Base-by-base conservation (phyloP, 257 asterid genomes). In the Fraxinus pennsylvanica region DNA sequence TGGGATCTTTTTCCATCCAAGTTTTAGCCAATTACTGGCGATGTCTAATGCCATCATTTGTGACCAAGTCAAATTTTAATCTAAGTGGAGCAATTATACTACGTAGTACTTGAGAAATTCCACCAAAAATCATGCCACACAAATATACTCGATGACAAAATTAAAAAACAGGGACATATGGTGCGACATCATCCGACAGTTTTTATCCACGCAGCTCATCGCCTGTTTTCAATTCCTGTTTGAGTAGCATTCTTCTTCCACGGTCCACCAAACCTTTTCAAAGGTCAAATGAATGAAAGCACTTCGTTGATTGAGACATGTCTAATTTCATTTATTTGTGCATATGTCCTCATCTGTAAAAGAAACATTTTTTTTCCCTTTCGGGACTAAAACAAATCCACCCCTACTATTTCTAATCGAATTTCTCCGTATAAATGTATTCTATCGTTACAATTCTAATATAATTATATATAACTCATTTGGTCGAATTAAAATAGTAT, bases 51-150 rank as follows among this genome's bases (percentile, higher is more conserved):
- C 78, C 86, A 57, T 77, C 78, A 71, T 76, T 76, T 54, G 72
- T 73, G 87, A 76, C 82, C 2, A 66, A 73, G 85, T 83, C 85
- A 76, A 81, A 74, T 54, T 61, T 27, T 70, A 63, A 61, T 81
- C 35, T 66, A 27, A 76, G 81, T 76, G 87, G 85, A 82, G 30
- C 84, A 79, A 76, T 75, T 65, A 3, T 25, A 9, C 45, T 61
- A 41, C 32, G 15, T 25, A 68, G 69, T 19, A 80, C n/a, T 43
- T 43, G 52, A 43, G 52, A 63, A 63, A 38, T 25, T 70, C 81
- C 82, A 81, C 79, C 36, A 33, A 33, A 4, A 33, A 33, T 3
- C 36, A 33, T 33, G 36, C 6, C 6, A 32, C 35, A 33, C 6
- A 33, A 33, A 33, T 0, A 33, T 33, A 33, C 35, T 33, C 35